phyloP scores from a whole-genome alignment of 345 rosid genomes.

The Tarenaya hassleriana region DNA sequence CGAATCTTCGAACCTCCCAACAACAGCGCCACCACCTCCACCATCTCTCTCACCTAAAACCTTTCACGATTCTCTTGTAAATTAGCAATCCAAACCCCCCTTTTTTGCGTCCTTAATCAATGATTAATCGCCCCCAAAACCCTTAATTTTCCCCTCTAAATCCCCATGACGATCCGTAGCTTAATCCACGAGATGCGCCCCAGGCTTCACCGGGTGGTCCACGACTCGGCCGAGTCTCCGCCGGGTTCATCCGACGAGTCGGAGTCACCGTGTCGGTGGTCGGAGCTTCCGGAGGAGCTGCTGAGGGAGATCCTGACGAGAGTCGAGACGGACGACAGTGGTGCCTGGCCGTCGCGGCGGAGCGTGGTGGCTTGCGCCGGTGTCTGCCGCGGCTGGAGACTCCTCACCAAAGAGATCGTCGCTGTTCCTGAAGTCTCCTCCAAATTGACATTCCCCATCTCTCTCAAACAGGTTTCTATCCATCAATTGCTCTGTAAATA shows the following conservation, averaged over 20 bases:
- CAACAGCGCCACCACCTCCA: constrained; percentile 20
- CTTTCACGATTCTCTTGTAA: constrained; percentile 12
- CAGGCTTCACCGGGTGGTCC: constrained; percentile 55
- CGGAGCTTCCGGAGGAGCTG: constrained; percentile 68
- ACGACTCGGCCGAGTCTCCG: constrained; percentile 28
- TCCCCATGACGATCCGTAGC: constrained; percentile 43
- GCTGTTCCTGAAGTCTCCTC: constrained; percentile 56
- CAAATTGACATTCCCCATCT: constrained; percentile 72
- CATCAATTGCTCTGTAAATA: no score
- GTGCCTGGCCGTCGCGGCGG: constrained; percentile 60
- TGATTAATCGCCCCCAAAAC: constrained; percentile 10
- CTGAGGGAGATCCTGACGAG: constrained; percentile 55
- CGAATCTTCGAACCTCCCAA: constrained; percentile 26
- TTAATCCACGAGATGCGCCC: constrained; percentile 43
- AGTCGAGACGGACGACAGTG: constrained; percentile 54
- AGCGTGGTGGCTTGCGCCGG: constrained; percentile 81
- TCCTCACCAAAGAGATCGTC: constrained; percentile 56
- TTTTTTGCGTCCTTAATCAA: constrained; percentile 7
- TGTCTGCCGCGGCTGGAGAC: constrained; percentile 73
- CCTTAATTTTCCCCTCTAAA: constrained; percentile 12
- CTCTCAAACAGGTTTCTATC: constrained; percentile 63
- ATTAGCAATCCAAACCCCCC: background rate
- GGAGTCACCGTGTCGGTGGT: constrained; percentile 50
- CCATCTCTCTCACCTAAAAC: constrained; percentile 22
- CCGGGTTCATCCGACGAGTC: constrained; percentile 13